Evolutionary conservation across 2,329 filamentous ascomycete species (phyloP).

Genomic region (Chaetothyriales sp.): DNA sequence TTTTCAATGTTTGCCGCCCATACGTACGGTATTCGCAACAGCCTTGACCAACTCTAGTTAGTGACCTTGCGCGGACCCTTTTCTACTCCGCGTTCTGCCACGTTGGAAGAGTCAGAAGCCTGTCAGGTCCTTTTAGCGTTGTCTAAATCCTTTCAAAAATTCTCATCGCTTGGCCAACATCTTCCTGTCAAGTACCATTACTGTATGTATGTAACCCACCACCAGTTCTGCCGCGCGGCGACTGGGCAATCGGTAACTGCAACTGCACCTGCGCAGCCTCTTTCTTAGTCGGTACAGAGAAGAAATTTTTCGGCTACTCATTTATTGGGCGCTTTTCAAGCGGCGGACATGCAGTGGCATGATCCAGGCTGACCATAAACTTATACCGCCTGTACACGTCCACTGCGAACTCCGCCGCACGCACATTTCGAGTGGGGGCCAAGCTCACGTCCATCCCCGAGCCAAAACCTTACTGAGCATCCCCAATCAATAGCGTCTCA

Average conservation of each 20-base stretch:
- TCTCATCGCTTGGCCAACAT: not conserved
- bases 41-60: too few relatives aligned
- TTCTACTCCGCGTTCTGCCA: too few relatives aligned
- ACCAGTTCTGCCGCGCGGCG: not conserved
- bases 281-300: not conserved
- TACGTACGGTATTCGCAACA: too few relatives aligned
- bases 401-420: too few relatives aligned
- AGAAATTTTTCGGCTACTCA: not conserved
- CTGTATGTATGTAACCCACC: not conserved
- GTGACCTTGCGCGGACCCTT: too few relatives aligned
- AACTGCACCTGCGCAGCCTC: not conserved
- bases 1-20: too few relatives aligned
- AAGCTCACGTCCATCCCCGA: not conserved
- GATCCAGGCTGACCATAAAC: too few relatives aligned
- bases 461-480: not conserved
- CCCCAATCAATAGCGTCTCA: too few relatives aligned
- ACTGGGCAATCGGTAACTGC: not conserved
- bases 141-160: not conserved
- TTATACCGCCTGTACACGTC: too few relatives aligned
- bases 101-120: not conserved
- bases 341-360: too few relatives aligned
- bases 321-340: not conserved
- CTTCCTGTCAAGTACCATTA: not conserved
- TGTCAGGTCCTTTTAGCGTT: not conserved
- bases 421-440: too few relatives aligned